A percentile compares a stretch with the other conserved stretches of the same genome.
Conservation (phyloP, 805 yeast species). For the Gaillardinia entomophila region DNA sequence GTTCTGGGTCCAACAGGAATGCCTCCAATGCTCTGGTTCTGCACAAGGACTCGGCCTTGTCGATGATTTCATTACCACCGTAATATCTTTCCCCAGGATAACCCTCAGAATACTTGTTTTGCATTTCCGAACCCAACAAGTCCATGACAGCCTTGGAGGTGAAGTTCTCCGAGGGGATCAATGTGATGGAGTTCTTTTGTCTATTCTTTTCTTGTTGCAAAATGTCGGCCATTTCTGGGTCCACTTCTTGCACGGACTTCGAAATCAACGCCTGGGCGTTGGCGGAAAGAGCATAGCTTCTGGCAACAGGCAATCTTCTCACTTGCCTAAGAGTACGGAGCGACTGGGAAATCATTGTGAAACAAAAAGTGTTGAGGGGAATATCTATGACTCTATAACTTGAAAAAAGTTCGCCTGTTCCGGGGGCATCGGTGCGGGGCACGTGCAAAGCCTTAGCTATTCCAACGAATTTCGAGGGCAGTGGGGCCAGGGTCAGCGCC, state of each 20-base stretch:
- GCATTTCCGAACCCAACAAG: conserved; percentile 95
- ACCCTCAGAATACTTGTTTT: conserved; percentile 98
- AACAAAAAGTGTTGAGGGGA: too few relatives aligned
- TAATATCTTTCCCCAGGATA: conserved; percentile 99
- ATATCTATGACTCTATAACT: too few relatives aligned
- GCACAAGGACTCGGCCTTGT: conserved; percentile 86
- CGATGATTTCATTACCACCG: conserved; percentile 97
- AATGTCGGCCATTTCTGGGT: conserved; percentile 73
- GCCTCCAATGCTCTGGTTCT: conserved; percentile 93
- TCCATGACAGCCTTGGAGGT: conserved; percentile 95
- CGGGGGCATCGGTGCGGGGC: too few relatives aligned
- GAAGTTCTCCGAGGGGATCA: conserved; percentile 96
- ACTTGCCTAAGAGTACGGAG: conserved; percentile 21
- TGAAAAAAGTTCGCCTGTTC: too few relatives aligned
- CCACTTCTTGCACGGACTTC: conserved; percentile 56
- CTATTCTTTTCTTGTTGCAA: conserved; percentile 78
- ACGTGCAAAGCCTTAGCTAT: too few relatives aligned
- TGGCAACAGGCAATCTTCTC: conserved; percentile 9
- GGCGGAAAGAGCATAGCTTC: conserved; percentile 59
- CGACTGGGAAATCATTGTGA: conserved; percentile 22
- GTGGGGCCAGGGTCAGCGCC: neutral
- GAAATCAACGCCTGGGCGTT: conserved; percentile 63
- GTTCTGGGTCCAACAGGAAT: conserved; percentile 67
- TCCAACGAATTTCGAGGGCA: too few relatives aligned
- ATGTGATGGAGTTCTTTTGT: conserved; percentile 88